phyloP scores from a whole-genome alignment of 768 basidiomycete species.

The Tulasnella sp. region DNA sequence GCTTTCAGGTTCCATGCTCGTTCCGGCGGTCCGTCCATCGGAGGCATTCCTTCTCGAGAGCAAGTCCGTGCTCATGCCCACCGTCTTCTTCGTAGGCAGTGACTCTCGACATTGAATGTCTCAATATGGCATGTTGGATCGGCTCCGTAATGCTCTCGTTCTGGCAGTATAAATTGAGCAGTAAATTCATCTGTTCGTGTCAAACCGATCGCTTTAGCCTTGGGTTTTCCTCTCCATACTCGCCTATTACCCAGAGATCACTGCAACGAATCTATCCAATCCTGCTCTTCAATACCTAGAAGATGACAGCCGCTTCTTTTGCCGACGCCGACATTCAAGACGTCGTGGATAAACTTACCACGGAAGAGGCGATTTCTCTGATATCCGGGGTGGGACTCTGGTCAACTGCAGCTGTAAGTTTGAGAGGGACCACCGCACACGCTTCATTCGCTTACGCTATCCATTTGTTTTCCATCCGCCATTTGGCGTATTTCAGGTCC shows the following conservation, averaged over 20 bases:
- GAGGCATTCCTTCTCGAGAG: no score
- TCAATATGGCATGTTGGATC: no score
- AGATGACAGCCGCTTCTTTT: conserved; percentile 15
- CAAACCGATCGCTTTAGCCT: neutral
- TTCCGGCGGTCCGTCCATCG: no score
- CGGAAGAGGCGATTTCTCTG: conserved; percentile 72
- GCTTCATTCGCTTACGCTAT: neutral
- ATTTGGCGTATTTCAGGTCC: conserved; percentile 43
- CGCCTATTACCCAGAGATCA: neutral
- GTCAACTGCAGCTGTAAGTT: conserved; percentile 40
- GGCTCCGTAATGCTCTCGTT: no score
- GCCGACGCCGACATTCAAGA: conserved; percentile 52
- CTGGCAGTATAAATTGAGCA: neutral
- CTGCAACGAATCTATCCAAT: neutral
- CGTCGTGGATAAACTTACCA: conserved; percentile 65
- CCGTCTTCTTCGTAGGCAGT: no score
- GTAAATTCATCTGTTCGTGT: neutral
- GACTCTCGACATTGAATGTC: no score
- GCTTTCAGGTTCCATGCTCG: no score
- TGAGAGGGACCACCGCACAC: neutral
- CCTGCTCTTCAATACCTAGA: neutral
- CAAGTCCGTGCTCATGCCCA: no score
- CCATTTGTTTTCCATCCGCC: neutral
- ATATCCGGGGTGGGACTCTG: conserved; percentile 66
- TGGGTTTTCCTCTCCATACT: neutral